Evolutionary conservation across 139 green algal genomes (phyloP).

Genomic region (Auxenochlorella pyrenoidosa): DNA sequence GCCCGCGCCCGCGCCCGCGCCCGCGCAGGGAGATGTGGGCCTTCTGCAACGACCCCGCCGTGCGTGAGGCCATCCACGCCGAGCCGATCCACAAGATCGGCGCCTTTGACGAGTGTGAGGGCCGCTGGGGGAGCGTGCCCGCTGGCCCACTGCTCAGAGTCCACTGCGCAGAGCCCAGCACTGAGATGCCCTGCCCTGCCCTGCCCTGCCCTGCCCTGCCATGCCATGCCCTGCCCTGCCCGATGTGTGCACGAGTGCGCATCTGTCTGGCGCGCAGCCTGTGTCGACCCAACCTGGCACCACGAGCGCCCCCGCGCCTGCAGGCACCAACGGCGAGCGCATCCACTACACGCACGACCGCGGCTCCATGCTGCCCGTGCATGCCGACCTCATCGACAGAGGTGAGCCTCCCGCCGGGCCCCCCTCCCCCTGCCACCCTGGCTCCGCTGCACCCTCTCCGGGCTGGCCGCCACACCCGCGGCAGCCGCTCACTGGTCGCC

Average conservation of each 20-base stretch:
- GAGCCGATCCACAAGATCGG: slow-evolving; percentile 38
- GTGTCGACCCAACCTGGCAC: too few species aligned
- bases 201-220: too few species aligned
- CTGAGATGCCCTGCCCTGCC: too few species aligned
- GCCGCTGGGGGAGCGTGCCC: too few species aligned
- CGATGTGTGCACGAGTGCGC: too few species aligned
- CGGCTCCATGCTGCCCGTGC: slow-evolving; percentile 73
- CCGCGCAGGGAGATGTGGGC: slow-evolving; percentile 37
- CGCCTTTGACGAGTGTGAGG: slow-evolving; percentile 36
- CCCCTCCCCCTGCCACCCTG: background rate
- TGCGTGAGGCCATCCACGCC: slow-evolving; percentile 37
- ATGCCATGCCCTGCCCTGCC: too few species aligned
- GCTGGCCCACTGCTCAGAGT: too few species aligned
- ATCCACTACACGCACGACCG: slow-evolving; percentile 63
- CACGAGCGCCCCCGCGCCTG: background rate
- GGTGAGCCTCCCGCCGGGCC: slow-evolving; percentile 8
- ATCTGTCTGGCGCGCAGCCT: too few species aligned
- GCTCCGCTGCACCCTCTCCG: too few species aligned
- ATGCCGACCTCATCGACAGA: slow-evolving; percentile 43
- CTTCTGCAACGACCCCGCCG: slow-evolving; percentile 26
- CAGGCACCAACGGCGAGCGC: slow-evolving; percentile 5
- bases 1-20: too few species aligned
- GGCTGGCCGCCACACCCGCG: too few species aligned
- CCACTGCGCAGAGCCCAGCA: too few species aligned
- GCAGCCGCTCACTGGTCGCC: background rate